Base-by-base conservation (phyloP, 805 yeast species). In the Deakozyma indianensis region DNA sequence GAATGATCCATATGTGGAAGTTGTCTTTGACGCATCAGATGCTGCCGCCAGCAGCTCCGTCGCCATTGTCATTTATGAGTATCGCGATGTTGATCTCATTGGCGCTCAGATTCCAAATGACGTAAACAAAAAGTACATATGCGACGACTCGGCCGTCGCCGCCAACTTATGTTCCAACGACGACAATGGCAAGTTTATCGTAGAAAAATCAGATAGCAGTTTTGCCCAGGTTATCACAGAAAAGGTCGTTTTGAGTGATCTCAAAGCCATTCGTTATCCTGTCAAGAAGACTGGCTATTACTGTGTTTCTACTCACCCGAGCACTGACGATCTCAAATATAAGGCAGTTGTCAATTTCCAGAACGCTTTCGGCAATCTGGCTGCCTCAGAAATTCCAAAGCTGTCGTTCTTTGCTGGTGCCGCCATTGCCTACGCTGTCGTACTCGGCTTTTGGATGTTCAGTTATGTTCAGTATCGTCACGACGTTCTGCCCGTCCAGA, bases 311-410 rank as follows among this genome's bases (percentile, higher is more conserved):
- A 80, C 94, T 0, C 5, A 32, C 18, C 69, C 77, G 22, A 65
- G 73, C 22, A 53, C 61, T 16, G 56, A 60, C 11, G 47, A 53
- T 21, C 44, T 52, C 46, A 41, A 68, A 66, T 92, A 80, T 62
- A 61, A 70, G 43, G 83, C 90, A 15, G 62, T 65, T n/a, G 81
- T 82, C 41, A 80, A 80, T 54, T 92, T 85, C 65, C 92, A 86
- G 66, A 92, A 88, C 64, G 83, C 97, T 3, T 92, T 75, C 62
- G 98, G 98, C 47, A 75, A 84, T 48, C 68, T 92, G 47, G 76
- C 94, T 25, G 98, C 95, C 3, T 70, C 88, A 28, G 95, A 92
- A 60, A 81, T 85, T 53, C 95, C 97, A 23, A 85, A 88, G 56
- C 70, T 92, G 50, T 86, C 95, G 9, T 76, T 86, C 22, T 92